Conservation (phyloP, 345 rosid genomes). For the Eucalyptus marginata region DNA sequence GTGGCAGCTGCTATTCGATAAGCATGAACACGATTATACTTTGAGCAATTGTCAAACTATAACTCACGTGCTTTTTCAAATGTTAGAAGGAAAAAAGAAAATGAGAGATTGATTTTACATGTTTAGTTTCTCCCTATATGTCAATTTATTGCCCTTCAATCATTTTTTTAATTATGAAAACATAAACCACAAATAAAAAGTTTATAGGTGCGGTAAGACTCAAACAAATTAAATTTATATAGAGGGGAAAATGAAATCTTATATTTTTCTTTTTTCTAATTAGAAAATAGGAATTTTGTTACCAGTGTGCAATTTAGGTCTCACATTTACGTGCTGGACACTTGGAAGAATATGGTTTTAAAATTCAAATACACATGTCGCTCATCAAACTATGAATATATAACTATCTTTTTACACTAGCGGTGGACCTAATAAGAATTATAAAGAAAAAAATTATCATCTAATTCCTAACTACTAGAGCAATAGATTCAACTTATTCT, state of each 20-base stretch:
- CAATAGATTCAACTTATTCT: neutral
- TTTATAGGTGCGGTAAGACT: neutral
- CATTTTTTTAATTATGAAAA: neutral
- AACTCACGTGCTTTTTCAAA: neutral
- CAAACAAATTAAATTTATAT: neutral
- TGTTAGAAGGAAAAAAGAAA: neutral
- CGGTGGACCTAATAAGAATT: neutral
- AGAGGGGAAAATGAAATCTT: neutral
- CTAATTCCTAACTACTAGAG: neutral
- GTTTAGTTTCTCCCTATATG: neutral
- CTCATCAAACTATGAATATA: neutral
- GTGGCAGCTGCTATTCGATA: neutral
- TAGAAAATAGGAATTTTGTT: neutral
- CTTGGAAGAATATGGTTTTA: neutral
- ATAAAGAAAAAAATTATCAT: neutral
- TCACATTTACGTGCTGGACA: neutral
- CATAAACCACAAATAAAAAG: neutral
- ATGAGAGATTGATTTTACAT: neutral
- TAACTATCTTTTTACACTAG: neutral
- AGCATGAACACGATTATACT: neutral
- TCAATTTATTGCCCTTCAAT: neutral
- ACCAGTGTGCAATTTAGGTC: neutral
- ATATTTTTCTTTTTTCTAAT: neutral
- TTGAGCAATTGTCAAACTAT: neutral
- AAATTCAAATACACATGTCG: neutral